Conservation (phyloP, 176 grass and related monocot genomes). For the Canna indica region DNA sequence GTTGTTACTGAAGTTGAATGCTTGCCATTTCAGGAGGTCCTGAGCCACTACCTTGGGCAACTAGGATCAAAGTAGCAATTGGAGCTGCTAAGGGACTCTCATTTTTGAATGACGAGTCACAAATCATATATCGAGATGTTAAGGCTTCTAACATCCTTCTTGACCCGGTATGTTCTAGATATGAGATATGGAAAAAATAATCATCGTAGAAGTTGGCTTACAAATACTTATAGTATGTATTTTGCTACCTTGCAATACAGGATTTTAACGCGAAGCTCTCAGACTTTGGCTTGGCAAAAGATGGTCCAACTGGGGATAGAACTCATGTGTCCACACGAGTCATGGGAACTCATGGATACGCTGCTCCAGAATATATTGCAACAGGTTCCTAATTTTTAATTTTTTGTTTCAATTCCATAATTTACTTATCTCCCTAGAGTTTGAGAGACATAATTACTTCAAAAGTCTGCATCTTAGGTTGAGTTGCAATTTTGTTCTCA, state of each 20-base stretch:
- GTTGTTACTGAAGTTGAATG: background rate
- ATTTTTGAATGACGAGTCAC: slow-evolving; percentile 6
- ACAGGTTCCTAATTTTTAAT: background rate
- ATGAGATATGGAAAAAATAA: no score
- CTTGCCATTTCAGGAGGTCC: background rate
- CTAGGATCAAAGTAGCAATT: slow-evolving; percentile 15
- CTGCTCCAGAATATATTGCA: slow-evolving; percentile 10
- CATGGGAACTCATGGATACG: slow-evolving; percentile 19
- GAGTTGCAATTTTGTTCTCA: no score
- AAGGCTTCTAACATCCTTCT: slow-evolving; percentile 12
- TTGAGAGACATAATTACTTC: no score
- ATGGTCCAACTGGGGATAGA: slow-evolving; percentile 11
- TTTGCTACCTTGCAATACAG: background rate
- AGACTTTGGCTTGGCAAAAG: slow-evolving; percentile 16
- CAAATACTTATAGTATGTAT: background rate
- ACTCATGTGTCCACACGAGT: slow-evolving; percentile 11
- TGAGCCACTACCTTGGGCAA: slow-evolving; percentile 1
- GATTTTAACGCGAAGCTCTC: slow-evolving; percentile 12
- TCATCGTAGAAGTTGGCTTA: background rate
- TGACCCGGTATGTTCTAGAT: slow-evolving; percentile 3
- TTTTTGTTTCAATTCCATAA: background rate
- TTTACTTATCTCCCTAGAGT: no score
- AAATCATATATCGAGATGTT: slow-evolving; percentile 11
- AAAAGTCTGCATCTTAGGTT: no score
- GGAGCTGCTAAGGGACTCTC: slow-evolving; percentile 18